Evolutionary conservation across 2,329 filamentous ascomycete genomes (phyloP).

Genomic region (Fusarium verticillioides): DNA sequence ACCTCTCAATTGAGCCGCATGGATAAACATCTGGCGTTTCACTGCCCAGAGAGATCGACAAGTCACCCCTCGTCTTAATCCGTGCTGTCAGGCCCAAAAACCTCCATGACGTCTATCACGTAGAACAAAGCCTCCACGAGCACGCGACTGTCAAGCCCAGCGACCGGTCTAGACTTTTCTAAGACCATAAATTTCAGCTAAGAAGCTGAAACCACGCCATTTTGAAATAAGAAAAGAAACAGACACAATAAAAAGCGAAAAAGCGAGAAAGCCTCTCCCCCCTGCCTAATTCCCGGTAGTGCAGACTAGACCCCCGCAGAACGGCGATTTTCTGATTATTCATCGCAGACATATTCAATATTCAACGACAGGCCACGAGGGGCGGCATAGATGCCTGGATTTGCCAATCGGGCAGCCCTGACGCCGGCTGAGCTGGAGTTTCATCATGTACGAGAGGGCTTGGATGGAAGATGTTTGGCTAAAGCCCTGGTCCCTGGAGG

Average conservation of each 20-base stretch:
- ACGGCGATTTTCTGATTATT: conserved; percentile 45
- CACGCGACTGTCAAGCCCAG: conserved; percentile 13
- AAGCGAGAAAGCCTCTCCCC: neutral
- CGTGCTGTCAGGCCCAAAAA: conserved; percentile 2
- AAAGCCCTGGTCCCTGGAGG: conserved; percentile 11
- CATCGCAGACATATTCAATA: conserved; percentile 47
- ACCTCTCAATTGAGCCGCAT: conserved; percentile 13
- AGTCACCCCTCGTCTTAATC: conserved; percentile 14
- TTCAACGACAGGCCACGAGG: conserved; percentile 23
- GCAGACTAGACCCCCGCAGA: conserved; percentile 11
- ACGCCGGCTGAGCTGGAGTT: neutral
- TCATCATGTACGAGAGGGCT: conserved; percentile 1
- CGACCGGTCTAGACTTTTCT: conserved; percentile 23
- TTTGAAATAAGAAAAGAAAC: neutral
- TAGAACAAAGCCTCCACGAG: neutral
- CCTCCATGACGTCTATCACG: conserved; percentile 31
- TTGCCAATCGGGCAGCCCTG: neutral
- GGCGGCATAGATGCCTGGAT: conserved; percentile 13
- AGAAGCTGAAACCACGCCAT: conserved; percentile 18
- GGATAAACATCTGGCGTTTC: conserved; percentile 10
- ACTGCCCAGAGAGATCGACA: conserved; percentile 10
- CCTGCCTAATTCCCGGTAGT: conserved; percentile 15
- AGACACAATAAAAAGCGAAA: neutral
- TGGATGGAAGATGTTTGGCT: conserved; percentile 8
- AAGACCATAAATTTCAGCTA: neutral